Evolutionary conservation across 371 early-diverging fungal species (phyloP).

Genomic region (Saksenaea vasiformis): DNA sequence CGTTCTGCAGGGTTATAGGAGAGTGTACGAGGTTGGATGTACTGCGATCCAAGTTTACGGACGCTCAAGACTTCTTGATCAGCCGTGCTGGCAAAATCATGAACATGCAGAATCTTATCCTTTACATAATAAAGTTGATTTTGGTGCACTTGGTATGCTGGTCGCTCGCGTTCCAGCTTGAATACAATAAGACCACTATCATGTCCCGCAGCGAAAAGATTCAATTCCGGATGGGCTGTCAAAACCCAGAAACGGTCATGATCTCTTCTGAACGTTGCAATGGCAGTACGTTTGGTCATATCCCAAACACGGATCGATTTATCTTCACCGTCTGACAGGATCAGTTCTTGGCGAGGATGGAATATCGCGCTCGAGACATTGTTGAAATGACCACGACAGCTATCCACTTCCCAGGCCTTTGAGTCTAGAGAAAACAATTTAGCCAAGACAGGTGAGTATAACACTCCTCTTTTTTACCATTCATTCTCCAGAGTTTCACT

Average conservation of each 20-base stretch:
- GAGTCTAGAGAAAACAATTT: constrained; percentile 58
- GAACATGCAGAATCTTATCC: constrained; percentile 79
- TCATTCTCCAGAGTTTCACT: constrained; percentile 98
- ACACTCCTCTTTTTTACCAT: constrained; percentile 67
- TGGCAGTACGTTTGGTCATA: constrained; percentile 87
- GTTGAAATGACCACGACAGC: constrained; percentile 98
- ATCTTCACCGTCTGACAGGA: constrained; percentile 96
- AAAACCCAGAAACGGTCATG: constrained; percentile 98
- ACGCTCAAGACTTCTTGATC: constrained; percentile 81
- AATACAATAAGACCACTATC: constrained; percentile 98
- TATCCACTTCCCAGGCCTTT: constrained; percentile 97
- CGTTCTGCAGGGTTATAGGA: constrained; percentile 96
- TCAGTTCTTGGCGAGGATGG: constrained; percentile 91
- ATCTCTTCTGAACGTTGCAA: constrained; percentile 93
- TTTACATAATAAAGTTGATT: constrained; percentile 84
- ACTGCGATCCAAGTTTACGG: constrained; percentile 66
- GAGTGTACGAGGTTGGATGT: constrained; percentile 72
- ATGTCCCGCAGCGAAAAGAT: constrained; percentile 96
- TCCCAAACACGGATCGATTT: constrained; percentile 98
- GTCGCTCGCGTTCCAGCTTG: constrained; percentile 95
- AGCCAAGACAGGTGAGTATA: background rate
- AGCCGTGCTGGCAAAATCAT: constrained; percentile 75
- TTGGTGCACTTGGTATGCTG: constrained; percentile 83
- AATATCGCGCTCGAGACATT: constrained; percentile 94
- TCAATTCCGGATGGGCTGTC: constrained; percentile 92